Percentiles rank a stretch among this genome's conserved stretches.
Conservation (phyloP, 495 filamentous ascomycete genomes). For the Saxispiralis lemnorum region DNA sequence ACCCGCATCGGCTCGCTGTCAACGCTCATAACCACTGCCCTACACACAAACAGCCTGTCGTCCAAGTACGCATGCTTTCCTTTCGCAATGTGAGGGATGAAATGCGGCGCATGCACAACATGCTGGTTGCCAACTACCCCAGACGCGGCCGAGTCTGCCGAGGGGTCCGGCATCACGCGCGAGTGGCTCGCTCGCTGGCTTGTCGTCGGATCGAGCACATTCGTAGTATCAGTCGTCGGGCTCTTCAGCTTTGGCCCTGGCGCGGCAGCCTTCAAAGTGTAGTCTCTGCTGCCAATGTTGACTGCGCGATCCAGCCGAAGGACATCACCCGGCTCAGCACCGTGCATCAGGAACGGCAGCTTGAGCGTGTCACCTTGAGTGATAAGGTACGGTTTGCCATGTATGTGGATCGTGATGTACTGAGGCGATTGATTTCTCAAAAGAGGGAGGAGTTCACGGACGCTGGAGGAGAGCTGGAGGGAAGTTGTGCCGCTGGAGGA, state of each 20-base stretch:
- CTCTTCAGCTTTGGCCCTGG: slow-evolving; percentile 7
- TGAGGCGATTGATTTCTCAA: slow-evolving; percentile 61
- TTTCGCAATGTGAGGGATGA: slow-evolving; percentile 15
- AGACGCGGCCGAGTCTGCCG: background rate
- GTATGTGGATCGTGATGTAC: slow-evolving; percentile 76
- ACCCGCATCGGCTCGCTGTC: slow-evolving; percentile 75
- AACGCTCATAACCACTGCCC: slow-evolving; percentile 67
- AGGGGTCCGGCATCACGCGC: slow-evolving; percentile 1
- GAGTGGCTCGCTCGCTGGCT: background rate
- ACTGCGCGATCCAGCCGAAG: slow-evolving; percentile 72
- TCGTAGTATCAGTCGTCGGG: slow-evolving; percentile 2
- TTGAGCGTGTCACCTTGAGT: slow-evolving; percentile 70
- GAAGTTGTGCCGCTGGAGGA: slow-evolving; percentile 16
- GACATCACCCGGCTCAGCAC: slow-evolving; percentile 62
- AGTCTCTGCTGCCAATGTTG: slow-evolving; percentile 69
- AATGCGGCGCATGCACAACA: slow-evolving; percentile 4
- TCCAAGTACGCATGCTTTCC: slow-evolving; percentile 40
- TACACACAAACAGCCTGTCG: slow-evolving; percentile 63
- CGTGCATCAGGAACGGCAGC: slow-evolving; percentile 88
- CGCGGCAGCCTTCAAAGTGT: slow-evolving; percentile 51
- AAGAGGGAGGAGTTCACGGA: slow-evolving; percentile 54
- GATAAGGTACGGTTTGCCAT: slow-evolving; percentile 76
- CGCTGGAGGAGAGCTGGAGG: slow-evolving; percentile 32
- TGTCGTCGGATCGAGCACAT: slow-evolving; percentile 4
- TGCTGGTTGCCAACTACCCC: background rate